These are phyloP conservation scores for Herpetospermum pedunculosum DNA, from an alignment of 306 rosid species.

Conservation along the genomic window DNA sequence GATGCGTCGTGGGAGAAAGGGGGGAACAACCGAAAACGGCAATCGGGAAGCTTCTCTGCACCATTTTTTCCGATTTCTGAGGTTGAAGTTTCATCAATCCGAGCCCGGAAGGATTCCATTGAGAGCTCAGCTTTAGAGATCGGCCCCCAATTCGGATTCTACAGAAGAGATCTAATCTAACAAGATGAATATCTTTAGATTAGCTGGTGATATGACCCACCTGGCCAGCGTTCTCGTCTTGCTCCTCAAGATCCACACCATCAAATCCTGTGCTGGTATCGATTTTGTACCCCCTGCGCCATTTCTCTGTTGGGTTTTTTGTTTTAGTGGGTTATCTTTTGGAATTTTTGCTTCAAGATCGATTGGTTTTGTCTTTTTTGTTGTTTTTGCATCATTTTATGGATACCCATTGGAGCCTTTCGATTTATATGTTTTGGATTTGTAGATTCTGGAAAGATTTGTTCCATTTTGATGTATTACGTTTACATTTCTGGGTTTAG, in stretches of 20 bases:
- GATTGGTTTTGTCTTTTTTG: neutral
- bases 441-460: neutral
- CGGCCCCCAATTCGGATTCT: neutral
- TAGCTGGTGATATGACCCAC: slow-evolving; percentile 63
- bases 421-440: neutral
- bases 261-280: slow-evolving; percentile 63
- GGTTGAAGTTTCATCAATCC: neutral
- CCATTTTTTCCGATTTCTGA: neutral
- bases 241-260: slow-evolving; percentile 75
- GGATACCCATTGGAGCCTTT: neutral
- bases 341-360: neutral
- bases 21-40: slow-evolving; percentile 6
- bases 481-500: neutral
- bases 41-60: neutral
- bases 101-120: neutral
- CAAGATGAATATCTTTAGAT: slow-evolving; percentile 56
- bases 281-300: neutral
- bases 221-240: slow-evolving; percentile 64
- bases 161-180: neutral
- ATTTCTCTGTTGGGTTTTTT: neutral
- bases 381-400: neutral
- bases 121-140: neutral
- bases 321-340: neutral
- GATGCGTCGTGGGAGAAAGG: neutral
- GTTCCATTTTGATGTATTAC: neutral